Conservation (phyloP, 495 filamentous ascomycete species). For the Daldinia concentrica region DNA sequence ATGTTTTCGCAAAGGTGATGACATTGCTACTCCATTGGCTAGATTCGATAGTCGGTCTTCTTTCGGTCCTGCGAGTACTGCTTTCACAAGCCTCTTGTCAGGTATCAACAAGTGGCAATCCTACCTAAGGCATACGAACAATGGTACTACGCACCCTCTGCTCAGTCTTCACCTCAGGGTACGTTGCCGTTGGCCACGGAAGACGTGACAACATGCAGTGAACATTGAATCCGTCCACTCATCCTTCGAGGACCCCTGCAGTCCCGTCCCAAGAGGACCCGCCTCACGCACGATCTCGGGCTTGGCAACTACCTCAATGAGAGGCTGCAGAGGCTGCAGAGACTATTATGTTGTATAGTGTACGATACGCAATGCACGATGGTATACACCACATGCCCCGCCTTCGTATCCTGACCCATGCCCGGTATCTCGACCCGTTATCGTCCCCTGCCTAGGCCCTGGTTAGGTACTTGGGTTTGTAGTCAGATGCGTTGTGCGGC, state of each 20-base stretch:
- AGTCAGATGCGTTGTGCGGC: slow-evolving; percentile 23
- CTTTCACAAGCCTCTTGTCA: slow-evolving; percentile 29
- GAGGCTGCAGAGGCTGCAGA: slow-evolving; percentile 7
- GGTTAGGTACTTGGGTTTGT: background rate
- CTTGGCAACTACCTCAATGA: slow-evolving; percentile 25
- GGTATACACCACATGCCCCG: slow-evolving; percentile 39
- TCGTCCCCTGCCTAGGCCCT: slow-evolving; percentile 14
- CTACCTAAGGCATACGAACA: slow-evolving; percentile 30
- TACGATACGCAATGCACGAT: slow-evolving; percentile 40
- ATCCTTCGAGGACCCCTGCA: slow-evolving; percentile 25
- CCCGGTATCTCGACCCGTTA: slow-evolving; percentile 7
- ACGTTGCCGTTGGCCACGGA: slow-evolving; percentile 21
- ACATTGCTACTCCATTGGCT: slow-evolving; percentile 22
- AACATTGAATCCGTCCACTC: slow-evolving; percentile 16
- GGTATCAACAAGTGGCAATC: slow-evolving; percentile 35
- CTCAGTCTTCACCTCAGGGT: slow-evolving; percentile 9
- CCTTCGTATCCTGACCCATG: slow-evolving; percentile 36
- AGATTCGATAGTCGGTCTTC: slow-evolving; percentile 6
- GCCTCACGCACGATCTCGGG: slow-evolving; percentile 29
- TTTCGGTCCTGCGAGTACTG: slow-evolving; percentile 16
- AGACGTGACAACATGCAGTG: slow-evolving; percentile 25
- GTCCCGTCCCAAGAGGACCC: slow-evolving; percentile 22
- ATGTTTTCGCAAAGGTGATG: slow-evolving; percentile 26
- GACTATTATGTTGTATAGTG: slow-evolving; percentile 20
- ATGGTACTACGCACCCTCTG: slow-evolving; percentile 15